These are phyloP conservation scores for Golubevia sp. DNA, from an alignment of 1,284 basidiomycete genomes.

Conservation along the genomic window DNA sequence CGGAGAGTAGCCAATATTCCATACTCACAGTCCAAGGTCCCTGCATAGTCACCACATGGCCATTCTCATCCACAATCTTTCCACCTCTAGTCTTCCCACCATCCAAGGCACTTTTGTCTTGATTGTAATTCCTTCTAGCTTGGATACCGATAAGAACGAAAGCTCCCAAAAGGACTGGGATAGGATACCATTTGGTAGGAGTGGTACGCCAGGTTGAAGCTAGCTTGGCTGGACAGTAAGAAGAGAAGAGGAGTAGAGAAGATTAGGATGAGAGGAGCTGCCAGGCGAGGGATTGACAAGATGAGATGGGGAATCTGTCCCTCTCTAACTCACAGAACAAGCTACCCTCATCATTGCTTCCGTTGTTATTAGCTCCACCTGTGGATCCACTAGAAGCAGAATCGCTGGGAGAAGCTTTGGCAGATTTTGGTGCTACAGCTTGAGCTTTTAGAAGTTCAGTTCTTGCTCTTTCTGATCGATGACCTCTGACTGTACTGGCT, in stretches of 20 bases:
- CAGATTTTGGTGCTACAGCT: neutral
- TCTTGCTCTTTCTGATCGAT: constrained; percentile 24
- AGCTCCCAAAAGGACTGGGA: constrained; percentile 77
- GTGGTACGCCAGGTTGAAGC: constrained; percentile 81
- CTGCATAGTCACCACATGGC: constrained; percentile 69
- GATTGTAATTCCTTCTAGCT: constrained; percentile 70
- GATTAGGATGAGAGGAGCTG: neutral
- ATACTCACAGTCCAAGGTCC: constrained; percentile 90
- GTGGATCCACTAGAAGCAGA: neutral
- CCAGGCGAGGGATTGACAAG: neutral
- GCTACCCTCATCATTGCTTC: neutral
- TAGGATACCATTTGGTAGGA: constrained; percentile 91
- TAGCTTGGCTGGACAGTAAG: constrained; percentile 63
- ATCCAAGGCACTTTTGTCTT: constrained; percentile 37
- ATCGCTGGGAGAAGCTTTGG: too few species aligned
- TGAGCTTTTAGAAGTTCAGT: neutral
- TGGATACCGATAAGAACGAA: constrained; percentile 64
- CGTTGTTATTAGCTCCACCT: neutral
- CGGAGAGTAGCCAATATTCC: too few species aligned
- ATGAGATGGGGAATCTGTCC: neutral
- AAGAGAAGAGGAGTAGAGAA: neutral
- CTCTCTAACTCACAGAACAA: constrained; percentile 10
- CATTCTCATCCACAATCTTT: constrained; percentile 69
- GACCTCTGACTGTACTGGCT: constrained; percentile 46
- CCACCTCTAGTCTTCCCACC: constrained; percentile 21